Conservation (phyloP, 73 alveolate genomes). For the Stentor roeselii region DNA sequence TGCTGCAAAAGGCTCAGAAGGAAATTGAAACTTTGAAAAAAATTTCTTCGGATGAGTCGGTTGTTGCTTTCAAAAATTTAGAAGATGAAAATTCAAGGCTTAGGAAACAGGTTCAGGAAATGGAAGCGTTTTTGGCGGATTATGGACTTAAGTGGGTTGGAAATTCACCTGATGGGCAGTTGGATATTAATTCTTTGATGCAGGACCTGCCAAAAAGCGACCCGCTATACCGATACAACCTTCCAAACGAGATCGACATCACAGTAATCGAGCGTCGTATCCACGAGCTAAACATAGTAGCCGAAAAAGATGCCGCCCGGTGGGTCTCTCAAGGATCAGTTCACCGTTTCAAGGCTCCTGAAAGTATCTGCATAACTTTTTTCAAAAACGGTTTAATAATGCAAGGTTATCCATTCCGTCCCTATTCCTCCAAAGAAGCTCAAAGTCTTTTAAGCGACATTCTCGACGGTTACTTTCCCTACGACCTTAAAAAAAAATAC, state of each 20-base stretch:
- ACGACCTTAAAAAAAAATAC: slow-evolving; percentile 78
- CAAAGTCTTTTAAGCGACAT: slow-evolving; percentile 78
- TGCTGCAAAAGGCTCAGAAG: slow-evolving; percentile 33
- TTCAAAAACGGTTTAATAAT: slow-evolving; percentile 83
- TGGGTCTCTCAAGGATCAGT: slow-evolving; percentile 73
- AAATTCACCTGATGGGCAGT: slow-evolving; percentile 38
- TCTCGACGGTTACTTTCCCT: slow-evolving; percentile 91
- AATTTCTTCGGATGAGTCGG: slow-evolving; percentile 17
- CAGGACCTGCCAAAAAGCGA: slow-evolving; percentile 34
- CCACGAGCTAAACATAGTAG: slow-evolving; percentile 81
- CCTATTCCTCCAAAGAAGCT: slow-evolving; percentile 77
- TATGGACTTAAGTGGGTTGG: slow-evolving; percentile 70
- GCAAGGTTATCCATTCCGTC: slow-evolving; percentile 81
- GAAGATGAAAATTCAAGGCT: slow-evolving; percentile 32
- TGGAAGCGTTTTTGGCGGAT: slow-evolving; percentile 51
- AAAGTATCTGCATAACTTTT: slow-evolving; percentile 68
- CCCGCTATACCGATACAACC: slow-evolving; percentile 43
- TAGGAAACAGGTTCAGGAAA: slow-evolving; percentile 37
- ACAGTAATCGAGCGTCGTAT: slow-evolving; percentile 76
- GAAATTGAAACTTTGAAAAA: slow-evolving; percentile 45
- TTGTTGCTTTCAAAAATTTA: slow-evolving; percentile 17
- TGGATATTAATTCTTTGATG: slow-evolving; percentile 28
- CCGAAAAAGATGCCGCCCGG: slow-evolving; percentile 73
- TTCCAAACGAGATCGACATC: slow-evolving; percentile 85
- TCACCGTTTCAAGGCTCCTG: slow-evolving; percentile 61